Evolutionary conservation across 192 early-diverging fungal genomes (phyloP).

Genomic region (Helicostylum pulchrum): DNA sequence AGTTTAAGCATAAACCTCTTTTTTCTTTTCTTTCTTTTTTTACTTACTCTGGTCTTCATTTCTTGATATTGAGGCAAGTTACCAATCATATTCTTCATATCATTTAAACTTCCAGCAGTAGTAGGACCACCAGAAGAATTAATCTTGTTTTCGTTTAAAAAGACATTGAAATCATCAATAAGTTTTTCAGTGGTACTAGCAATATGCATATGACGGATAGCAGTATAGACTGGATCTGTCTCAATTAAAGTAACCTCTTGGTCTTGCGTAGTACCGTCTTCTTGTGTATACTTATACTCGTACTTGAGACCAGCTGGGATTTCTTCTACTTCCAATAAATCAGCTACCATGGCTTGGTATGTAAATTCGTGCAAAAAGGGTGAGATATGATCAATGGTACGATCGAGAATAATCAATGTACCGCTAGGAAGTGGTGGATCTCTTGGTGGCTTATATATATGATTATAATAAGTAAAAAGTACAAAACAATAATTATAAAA

Average conservation of each 20-base stretch:
- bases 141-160: conserved; percentile 76
- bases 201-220: conserved; percentile 79
- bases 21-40: no score
- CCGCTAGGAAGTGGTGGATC: conserved; percentile 58
- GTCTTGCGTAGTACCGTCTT: conserved; percentile 41
- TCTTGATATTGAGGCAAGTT: conserved; percentile 87
- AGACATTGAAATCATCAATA: conserved; percentile 71
- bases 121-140: conserved; percentile 31
- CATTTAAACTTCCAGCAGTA: conserved; percentile 51
- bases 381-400: conserved; percentile 84
- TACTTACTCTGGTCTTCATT: conserved; percentile 57
- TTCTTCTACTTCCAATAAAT: conserved; percentile 72
- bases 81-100: conserved; percentile 84
- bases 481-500: neutral
- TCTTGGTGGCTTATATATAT: conserved; percentile 29
- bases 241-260: conserved; percentile 67
- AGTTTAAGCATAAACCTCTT: neutral
- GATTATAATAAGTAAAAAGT: no score
- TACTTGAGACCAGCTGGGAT: conserved; percentile 56
- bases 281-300: conserved; percentile 49
- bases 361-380: conserved; percentile 98
- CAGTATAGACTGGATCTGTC: conserved; percentile 72
- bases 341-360: conserved; percentile 98
- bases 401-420: conserved; percentile 86
- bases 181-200: conserved; percentile 74